phyloP scores from a whole-genome alignment of 441 rosid genomes.

The Aquilaria agallochum region DNA sequence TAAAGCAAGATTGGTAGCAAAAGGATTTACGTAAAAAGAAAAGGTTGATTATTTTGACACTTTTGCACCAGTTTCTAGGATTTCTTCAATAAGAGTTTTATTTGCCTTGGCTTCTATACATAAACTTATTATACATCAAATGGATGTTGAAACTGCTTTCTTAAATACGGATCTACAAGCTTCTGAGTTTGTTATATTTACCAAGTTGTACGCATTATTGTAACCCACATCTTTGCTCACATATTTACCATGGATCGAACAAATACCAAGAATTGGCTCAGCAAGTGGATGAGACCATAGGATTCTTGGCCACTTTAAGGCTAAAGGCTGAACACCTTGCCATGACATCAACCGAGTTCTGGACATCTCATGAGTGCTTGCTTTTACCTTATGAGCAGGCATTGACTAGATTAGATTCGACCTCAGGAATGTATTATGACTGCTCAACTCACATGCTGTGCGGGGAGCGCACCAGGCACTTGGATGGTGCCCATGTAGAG shows the following conservation, averaged over 20 bases:
- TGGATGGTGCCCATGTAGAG: constrained; percentile 87
- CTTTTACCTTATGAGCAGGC: constrained; percentile 84
- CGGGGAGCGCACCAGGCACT: constrained; percentile 82
- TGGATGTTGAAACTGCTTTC: too few relatives aligned
- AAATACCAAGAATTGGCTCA: constrained; percentile 75
- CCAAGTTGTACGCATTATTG: too few relatives aligned
- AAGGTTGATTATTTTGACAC: too few relatives aligned
- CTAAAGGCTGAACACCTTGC: constrained; percentile 71
- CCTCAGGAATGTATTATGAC: constrained; percentile 79
- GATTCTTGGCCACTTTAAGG: constrained; percentile 88
- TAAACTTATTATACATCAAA: too few relatives aligned
- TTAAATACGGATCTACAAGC: too few relatives aligned
- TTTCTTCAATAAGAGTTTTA: too few relatives aligned
- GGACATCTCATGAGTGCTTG: constrained; percentile 91
- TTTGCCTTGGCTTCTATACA: too few relatives aligned
- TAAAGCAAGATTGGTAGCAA: too few relatives aligned
- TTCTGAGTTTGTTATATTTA: too few relatives aligned
- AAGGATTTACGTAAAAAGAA: too few relatives aligned
- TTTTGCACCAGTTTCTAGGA: too few relatives aligned
- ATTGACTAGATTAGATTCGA: constrained; percentile 78
- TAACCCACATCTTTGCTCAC: too few relatives aligned
- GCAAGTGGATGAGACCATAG: constrained; percentile 84
- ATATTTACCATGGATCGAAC: not conserved
- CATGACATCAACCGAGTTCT: constrained; percentile 85
- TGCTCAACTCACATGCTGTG: constrained; percentile 93